Evolutionary conservation across 73 alveolate species (phyloP).

Genomic region (Paramecium sonneborni): DNA sequence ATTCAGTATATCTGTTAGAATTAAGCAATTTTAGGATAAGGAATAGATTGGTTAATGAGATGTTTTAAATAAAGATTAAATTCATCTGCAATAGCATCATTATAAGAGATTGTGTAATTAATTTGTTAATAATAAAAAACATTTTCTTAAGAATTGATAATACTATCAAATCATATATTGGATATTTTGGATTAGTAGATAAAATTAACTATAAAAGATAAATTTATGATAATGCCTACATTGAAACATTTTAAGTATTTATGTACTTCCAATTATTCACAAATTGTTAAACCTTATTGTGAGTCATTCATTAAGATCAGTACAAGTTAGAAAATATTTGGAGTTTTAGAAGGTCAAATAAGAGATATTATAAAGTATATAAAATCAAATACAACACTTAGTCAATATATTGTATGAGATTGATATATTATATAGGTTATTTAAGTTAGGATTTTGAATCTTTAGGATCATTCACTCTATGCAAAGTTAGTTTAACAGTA

Average conservation of each 20-base stretch:
- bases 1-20: not conserved
- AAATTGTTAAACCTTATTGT: not conserved
- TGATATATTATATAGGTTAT: not conserved
- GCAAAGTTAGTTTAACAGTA: not conserved
- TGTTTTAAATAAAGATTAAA: not conserved
- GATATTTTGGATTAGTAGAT: not conserved
- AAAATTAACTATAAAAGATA: not conserved
- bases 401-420: not conserved
- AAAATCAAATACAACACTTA: not conserved
- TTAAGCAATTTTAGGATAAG: not conserved
- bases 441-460: not conserved
- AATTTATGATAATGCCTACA: not conserved
- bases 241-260: not conserved
- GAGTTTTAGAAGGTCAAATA: slow-evolving; percentile 10
- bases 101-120: not conserved
- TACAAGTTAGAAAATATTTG: not conserved
- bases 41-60: not conserved
- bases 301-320: not conserved
- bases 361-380: not conserved
- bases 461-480: not conserved
- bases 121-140: not conserved
- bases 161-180: not conserved
- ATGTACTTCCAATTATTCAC: not conserved
- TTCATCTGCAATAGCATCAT: not conserved
- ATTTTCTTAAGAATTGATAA: not conserved